Conservation (phyloP, 2,329 filamentous ascomycete genomes). For the Teratosphaeria zuluensis region DNA sequence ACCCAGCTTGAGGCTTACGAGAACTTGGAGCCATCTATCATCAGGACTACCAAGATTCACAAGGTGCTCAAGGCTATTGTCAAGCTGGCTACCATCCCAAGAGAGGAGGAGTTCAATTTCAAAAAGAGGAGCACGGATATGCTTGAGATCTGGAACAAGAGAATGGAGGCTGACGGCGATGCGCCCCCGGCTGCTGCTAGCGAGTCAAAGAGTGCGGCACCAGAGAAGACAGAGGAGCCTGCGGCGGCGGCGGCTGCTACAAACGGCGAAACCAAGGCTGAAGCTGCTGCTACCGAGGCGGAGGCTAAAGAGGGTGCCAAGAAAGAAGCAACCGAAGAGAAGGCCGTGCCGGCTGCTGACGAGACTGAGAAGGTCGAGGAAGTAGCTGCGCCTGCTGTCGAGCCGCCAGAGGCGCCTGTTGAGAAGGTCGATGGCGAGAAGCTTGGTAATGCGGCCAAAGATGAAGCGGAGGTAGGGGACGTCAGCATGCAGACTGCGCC, state of each 20-base stretch:
- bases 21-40: slow-evolving; percentile 81
- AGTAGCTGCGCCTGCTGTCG: not conserved
- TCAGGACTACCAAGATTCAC: slow-evolving; percentile 90
- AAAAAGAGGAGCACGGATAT: slow-evolving; percentile 71
- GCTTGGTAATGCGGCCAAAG: slow-evolving; percentile 3
- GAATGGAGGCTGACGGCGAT: slow-evolving; percentile 43
- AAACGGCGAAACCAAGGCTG: slow-evolving; percentile 17
- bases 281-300: slow-evolving; percentile 16
- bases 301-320: slow-evolving; percentile 10
- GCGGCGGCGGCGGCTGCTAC: slow-evolving; percentile 21
- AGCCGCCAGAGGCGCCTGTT: slow-evolving; percentile 3
- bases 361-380: slow-evolving; percentile 12
- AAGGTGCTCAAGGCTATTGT: slow-evolving; percentile 94
- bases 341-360: slow-evolving; percentile 11
- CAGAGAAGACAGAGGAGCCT: slow-evolving; percentile 25
- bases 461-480: slow-evolving; percentile 10
- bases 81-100: slow-evolving; percentile 75
- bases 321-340: slow-evolving; percentile 12
- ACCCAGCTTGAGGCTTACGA: slow-evolving; percentile 69
- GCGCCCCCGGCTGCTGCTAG: slow-evolving; percentile 25
- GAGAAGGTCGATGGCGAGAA: slow-evolving; percentile 1
- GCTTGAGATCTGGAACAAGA: slow-evolving; percentile 80
- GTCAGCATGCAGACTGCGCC: slow-evolving; percentile 12
- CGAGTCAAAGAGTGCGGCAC: slow-evolving; percentile 18
- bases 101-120: slow-evolving; percentile 82